A percentile compares a stretch with the other conserved stretches of the same genome.
phyloP scores from a whole-genome alignment of 2,329 filamentous ascomycete genomes.

The Penicillium sp. region DNA sequence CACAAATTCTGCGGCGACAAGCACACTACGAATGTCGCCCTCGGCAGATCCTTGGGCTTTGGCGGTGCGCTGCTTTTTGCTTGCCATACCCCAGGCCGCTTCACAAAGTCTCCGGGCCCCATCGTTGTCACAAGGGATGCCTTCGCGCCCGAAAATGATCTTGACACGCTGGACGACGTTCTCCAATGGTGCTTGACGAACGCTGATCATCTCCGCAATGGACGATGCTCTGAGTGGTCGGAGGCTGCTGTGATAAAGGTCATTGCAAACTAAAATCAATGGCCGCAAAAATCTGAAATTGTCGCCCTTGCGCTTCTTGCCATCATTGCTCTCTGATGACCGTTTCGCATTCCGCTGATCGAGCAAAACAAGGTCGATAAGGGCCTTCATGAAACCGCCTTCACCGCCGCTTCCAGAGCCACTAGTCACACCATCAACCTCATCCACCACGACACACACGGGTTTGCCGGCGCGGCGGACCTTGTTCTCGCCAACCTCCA shows the following conservation, averaged over 20 bases:
- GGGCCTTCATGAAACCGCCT: conserved; percentile 89
- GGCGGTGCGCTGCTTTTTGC: conserved; percentile 52
- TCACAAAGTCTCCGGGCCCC: conserved; percentile 73
- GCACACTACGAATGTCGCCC: conserved; percentile 62
- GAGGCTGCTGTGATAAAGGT: conserved; percentile 88
- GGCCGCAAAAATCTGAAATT: conserved; percentile 84
- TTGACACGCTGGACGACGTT: conserved; percentile 81
- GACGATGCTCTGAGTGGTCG: conserved; percentile 80
- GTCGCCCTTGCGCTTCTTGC: conserved; percentile 68
- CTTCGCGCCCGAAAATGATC: conserved; percentile 81
- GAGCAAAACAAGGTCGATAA: conserved; percentile 82
- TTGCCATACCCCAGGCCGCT: conserved; percentile 63
- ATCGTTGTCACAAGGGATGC: conserved; percentile 82
- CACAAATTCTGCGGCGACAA: conserved; percentile 66
- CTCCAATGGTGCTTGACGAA: conserved; percentile 83
- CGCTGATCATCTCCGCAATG: conserved; percentile 85
- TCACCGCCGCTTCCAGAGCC: conserved; percentile 77
- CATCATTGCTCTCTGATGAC: conserved; percentile 25
- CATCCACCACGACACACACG: conserved; percentile 90
- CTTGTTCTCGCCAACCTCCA: conserved; percentile 50
- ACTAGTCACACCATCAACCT: conserved; percentile 90
- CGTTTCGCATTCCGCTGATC: conserved; percentile 74
- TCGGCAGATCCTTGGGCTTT: conserved; percentile 48
- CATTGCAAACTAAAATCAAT: conserved; percentile 93
- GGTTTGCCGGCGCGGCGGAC: conserved; percentile 74